phyloP scores from a whole-genome alignment of 345 rosid genomes.

The Populus pruinosa region DNA sequence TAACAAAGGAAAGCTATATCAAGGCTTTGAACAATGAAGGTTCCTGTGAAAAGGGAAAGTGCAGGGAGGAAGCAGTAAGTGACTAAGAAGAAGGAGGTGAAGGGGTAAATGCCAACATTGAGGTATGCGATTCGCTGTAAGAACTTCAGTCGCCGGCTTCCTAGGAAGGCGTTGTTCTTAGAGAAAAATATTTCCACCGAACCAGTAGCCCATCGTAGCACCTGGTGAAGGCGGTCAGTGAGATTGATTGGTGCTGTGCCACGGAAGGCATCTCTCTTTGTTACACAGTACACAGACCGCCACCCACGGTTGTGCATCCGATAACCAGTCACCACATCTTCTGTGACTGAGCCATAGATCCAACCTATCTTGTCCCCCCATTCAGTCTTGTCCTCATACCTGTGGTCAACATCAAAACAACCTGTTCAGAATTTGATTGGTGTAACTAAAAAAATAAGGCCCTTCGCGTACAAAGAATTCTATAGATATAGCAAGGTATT shows the following conservation, averaged over 20 bases:
- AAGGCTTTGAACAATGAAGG: constrained; percentile 65
- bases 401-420: constrained; percentile 2
- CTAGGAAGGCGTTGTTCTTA: constrained; percentile 67
- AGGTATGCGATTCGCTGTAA: constrained; percentile 80
- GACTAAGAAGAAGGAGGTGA: constrained; percentile 74
- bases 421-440: background rate
- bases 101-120: constrained; percentile 84
- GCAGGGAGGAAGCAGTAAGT: constrained; percentile 88
- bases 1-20: constrained; percentile 58
- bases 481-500: background rate
- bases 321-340: constrained; percentile 89
- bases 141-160: constrained; percentile 68
- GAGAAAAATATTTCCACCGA: constrained; percentile 92
- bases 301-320: constrained; percentile 98
- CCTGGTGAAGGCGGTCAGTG: constrained; percentile 90
- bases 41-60: constrained; percentile 69
- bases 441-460: background rate
- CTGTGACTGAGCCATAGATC: constrained; percentile 82
- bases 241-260: constrained; percentile 92
- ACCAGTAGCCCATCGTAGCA: constrained; percentile 94
- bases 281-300: constrained; percentile 84
- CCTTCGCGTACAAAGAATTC: background rate
- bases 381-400: constrained; percentile 85
- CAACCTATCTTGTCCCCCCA: constrained; percentile 90
- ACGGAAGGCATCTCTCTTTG: constrained; percentile 86